Evolutionary conservation across 1,139 yeast species (phyloP), one percentile per base, ranked within the genome.

Genomic region (Meyerozyma athensensis): DNA sequence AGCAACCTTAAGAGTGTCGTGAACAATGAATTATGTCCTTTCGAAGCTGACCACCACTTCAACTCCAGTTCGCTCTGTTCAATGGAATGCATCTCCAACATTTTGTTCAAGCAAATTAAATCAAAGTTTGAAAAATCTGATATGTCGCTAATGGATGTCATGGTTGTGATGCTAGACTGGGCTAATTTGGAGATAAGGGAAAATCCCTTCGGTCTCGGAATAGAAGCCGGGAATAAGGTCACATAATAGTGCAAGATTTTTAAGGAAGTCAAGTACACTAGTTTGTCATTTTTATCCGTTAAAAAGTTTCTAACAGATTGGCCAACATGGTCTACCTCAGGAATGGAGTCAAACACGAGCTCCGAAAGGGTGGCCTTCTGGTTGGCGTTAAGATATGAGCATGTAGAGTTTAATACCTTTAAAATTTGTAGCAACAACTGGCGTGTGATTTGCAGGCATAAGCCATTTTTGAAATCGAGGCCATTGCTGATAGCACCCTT

Each of bases 1-100:
- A 51, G 61, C 28, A 84, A 60, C 44, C 74, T 72, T 32, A 83
- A 48, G 40, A 86, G 60, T 10, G 76, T 72, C 0, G 86, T 74
- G 50, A 84, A 83, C 39, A 82, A 64, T 0, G 87, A 77, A 41
- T 66, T 63, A 2, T 59, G 57, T 2, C 55, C 51, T 3, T 60
- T 62, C 4, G 68, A 58, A 19, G 69, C 78, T 74, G 85, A 81
- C 90, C 92, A 85, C 70, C 83, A 82, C 40, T 65, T 65, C 35
- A 66, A 52, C 26, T 64, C 69, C 38, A 61, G 65, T 28, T 58
- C 65, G 41, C 50, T 49, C 37, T 52, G 68, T 38, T 58, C 49
- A 45, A 61, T 61, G 20, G 72, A 54, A 38, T 76, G 70, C 24
- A 68, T 64, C 4, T 65, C 50, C 26, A 73, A 54, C 48, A 59